These are phyloP conservation scores for Cordyceps farinosa DNA, from an alignment of 2,329 filamentous ascomycete genomes.

Conservation along the genomic window DNA sequence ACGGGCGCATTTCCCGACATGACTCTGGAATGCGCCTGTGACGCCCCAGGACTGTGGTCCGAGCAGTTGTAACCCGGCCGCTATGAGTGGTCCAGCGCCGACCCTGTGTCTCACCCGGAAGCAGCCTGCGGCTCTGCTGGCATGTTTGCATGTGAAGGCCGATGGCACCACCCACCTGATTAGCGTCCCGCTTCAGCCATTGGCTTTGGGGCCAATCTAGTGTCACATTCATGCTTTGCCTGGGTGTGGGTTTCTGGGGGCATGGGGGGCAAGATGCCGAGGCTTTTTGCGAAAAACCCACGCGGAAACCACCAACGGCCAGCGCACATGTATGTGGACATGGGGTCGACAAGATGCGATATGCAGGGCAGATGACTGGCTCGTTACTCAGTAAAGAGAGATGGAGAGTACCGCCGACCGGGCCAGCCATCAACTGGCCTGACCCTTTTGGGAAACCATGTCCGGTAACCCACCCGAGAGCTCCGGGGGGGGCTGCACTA, in stretches of 20 bases:
- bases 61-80: not conserved
- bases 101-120: not conserved
- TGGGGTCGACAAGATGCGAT: not conserved
- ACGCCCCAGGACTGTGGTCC: not conserved
- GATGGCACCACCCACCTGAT: not conserved
- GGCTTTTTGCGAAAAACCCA: not conserved
- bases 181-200: no score
- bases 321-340: not conserved
- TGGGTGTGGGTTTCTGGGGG: not conserved
- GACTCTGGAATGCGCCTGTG: not conserved
- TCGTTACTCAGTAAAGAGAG: no score
- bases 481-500: not conserved
- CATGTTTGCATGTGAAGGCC: not conserved
- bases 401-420: no score
- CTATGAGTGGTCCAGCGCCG: constrained; percentile 12
- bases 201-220: not conserved
- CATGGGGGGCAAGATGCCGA: not conserved
- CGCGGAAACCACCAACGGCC: not conserved
- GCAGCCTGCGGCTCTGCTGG: not conserved
- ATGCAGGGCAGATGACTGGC: not conserved
- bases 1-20: not conserved
- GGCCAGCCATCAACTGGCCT: no score
- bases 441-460: constrained; percentile 6
- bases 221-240: not conserved
- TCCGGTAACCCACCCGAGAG: not conserved